Conservation (phyloP, 2,329 filamentous ascomycete genomes). For the Blastomyces parvus region DNA sequence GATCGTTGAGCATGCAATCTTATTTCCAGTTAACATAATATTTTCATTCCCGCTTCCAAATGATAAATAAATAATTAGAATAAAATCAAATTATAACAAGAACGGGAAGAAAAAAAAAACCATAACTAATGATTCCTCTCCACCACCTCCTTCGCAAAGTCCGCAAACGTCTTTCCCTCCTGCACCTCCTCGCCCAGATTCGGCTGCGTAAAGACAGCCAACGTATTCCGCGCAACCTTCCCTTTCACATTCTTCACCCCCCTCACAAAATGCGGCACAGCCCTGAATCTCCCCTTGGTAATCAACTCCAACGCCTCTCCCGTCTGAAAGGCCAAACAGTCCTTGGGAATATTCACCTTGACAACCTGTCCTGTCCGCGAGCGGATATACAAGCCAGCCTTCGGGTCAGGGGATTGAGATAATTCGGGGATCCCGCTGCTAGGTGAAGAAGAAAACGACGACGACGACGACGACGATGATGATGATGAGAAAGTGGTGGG, state of each 20-base stretch:
- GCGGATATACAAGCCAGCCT: slow-evolving; percentile 86
- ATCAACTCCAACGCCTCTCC: slow-evolving; percentile 87
- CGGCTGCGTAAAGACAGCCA: slow-evolving; percentile 95
- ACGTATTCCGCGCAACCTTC: slow-evolving; percentile 67
- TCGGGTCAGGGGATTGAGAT: slow-evolving; percentile 64
- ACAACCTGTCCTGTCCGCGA: slow-evolving; percentile 70
- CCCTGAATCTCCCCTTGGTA: slow-evolving; percentile 81
- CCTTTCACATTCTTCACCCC: slow-evolving; percentile 46
- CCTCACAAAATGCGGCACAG: slow-evolving; percentile 90
- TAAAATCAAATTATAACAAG: too few species aligned
- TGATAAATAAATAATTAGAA: too few species aligned
- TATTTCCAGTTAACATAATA: not conserved
- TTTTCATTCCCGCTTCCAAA: not conserved
- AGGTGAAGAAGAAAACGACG: slow-evolving; percentile 23
- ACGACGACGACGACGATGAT: too few species aligned
- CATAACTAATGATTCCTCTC: slow-evolving; percentile 57
- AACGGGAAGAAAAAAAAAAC: not conserved
- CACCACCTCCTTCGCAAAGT: slow-evolving; percentile 71
- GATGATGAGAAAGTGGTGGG: slow-evolving; percentile 7
- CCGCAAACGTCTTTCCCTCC: slow-evolving; percentile 63
- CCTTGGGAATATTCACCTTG: slow-evolving; percentile 85
- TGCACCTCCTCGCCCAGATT: slow-evolving; percentile 67
- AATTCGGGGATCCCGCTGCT: slow-evolving; percentile 55
- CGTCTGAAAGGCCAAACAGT: slow-evolving; percentile 93
- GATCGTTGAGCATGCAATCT: not conserved